Conservation (phyloP, 495 filamentous ascomycete genomes). For the Daldinia decipiens region DNA sequence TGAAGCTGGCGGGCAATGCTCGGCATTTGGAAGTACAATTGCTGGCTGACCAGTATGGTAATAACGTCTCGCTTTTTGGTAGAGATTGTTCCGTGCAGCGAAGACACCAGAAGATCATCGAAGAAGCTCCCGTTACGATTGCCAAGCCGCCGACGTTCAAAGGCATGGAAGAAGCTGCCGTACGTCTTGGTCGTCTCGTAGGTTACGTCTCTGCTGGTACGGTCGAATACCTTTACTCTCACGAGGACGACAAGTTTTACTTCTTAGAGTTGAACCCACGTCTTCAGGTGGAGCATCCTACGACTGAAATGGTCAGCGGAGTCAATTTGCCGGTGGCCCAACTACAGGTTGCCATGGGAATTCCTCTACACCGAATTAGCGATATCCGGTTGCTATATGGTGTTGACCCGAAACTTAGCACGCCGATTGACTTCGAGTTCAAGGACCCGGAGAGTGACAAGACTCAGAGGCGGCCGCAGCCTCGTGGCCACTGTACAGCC, state of each 20-base stretch:
- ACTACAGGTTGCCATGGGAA: conserved; percentile 98
- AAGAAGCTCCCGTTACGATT: conserved; percentile 97
- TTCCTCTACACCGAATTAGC: conserved; percentile 92
- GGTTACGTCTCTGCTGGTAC: conserved; percentile 99
- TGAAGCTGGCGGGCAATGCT: conserved; percentile 98
- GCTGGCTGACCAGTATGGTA: conserved; percentile 97
- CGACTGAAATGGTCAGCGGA: conserved; percentile 98
- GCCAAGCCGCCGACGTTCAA: conserved; percentile 89
- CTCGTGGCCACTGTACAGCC: conserved; percentile 96
- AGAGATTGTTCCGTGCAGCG: conserved; percentile 99
- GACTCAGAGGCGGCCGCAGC: conserved; percentile 86
- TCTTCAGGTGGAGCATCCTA: conserved; percentile 99
- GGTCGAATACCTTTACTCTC: conserved; percentile 99
- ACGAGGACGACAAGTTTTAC: conserved; percentile 98
- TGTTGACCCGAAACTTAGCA: conserved; percentile 86
- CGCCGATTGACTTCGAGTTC: conserved; percentile 96
- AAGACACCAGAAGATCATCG: conserved; percentile 99
- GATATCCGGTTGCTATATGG: conserved; percentile 97
- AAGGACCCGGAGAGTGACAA: conserved; percentile 83
- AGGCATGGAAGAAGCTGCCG: conserved; percentile 95
- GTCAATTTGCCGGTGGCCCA: conserved; percentile 98
- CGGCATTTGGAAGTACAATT: conserved; percentile 97
- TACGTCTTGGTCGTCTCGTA: conserved; percentile 90
- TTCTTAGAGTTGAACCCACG: conserved; percentile 98
- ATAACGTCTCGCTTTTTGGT: conserved; percentile 98